phyloP scores from a whole-genome alignment of 805 yeast genomes.

The Dipodascus geniculatus region DNA sequence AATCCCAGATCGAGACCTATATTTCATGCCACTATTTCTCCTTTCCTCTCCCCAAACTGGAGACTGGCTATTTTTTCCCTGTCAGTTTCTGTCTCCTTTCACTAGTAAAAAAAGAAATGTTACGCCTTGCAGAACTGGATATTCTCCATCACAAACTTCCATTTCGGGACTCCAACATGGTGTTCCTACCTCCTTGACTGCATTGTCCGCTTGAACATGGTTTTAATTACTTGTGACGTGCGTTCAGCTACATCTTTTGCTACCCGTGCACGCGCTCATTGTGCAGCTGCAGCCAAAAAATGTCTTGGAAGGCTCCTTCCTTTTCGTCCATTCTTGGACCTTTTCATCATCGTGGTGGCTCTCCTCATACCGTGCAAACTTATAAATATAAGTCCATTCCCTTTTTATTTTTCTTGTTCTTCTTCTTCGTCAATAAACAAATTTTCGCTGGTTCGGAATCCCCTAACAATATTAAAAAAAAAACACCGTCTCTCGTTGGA shows the following conservation, averaged over 20 bases:
- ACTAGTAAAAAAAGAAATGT: not conserved
- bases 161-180: not conserved
- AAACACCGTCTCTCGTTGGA: not conserved
- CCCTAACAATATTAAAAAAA: not conserved
- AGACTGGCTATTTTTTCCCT: too few species aligned
- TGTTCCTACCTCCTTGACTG: not conserved
- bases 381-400: not conserved
- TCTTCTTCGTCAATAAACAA: not conserved
- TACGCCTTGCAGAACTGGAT: not conserved
- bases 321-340: too few species aligned
- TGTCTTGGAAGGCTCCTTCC: not conserved
- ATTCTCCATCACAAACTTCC: not conserved
- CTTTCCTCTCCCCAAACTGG: too few species aligned
- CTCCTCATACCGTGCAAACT: not conserved
- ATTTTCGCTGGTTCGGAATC: not conserved
- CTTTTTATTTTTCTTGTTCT: not conserved
- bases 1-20: too few species aligned
- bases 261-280: too few species aligned
- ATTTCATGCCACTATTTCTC: too few species aligned
- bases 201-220: too few species aligned
- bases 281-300: not conserved
- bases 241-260: too few species aligned
- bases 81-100: too few species aligned
- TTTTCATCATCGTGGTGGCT: too few species aligned
- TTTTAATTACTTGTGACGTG: too few species aligned